These are phyloP conservation scores for Elsinoe fawcettii DNA, from an alignment of 2,329 filamentous ascomycete genomes.

Conservation along the genomic window DNA sequence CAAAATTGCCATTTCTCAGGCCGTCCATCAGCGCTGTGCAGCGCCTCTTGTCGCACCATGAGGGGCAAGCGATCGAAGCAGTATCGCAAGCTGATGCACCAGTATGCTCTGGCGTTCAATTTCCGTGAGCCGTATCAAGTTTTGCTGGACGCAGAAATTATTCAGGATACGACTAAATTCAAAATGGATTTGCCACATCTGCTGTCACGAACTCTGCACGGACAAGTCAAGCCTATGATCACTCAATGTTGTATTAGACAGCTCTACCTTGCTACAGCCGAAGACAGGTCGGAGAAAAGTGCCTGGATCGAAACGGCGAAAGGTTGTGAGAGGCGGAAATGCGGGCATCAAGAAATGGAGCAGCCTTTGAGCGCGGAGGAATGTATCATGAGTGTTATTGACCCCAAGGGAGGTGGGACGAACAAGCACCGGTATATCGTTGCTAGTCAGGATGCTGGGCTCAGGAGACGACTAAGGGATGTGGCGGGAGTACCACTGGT, in stretches of 20 bases:
- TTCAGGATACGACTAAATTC: slow-evolving; percentile 71
- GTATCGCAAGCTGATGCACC: slow-evolving; percentile 87
- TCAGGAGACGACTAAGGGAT: slow-evolving; percentile 56
- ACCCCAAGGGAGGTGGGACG: slow-evolving; percentile 60
- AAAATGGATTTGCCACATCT: slow-evolving; percentile 81
- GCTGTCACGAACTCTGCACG: slow-evolving; percentile 76
- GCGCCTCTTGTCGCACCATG: slow-evolving; percentile 44
- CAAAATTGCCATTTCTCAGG: not conserved
- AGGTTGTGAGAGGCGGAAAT: slow-evolving; percentile 65
- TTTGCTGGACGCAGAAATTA: slow-evolving; percentile 76
- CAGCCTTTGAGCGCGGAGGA: slow-evolving; percentile 62
- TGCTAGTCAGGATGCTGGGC: slow-evolving; percentile 61
- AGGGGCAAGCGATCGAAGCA: slow-evolving; percentile 63
- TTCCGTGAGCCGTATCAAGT: slow-evolving; percentile 94
- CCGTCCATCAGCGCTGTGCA: not conserved
- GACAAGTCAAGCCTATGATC: slow-evolving; percentile 77
- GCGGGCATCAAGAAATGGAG: slow-evolving; percentile 68
- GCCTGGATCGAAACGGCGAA: slow-evolving; percentile 68
- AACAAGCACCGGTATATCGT: slow-evolving; percentile 78
- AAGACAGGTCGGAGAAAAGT: slow-evolving; percentile 32
- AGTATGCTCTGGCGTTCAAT: slow-evolving; percentile 77
- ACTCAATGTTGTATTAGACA: slow-evolving; percentile 75
- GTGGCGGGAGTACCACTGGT: slow-evolving; percentile 67
- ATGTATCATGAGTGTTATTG: slow-evolving; percentile 68
- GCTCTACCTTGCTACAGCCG: slow-evolving; percentile 50